Evolutionary conservation across 441 rosid species (phyloP).

Genomic region (Arabidopsis lyrata): DNA sequence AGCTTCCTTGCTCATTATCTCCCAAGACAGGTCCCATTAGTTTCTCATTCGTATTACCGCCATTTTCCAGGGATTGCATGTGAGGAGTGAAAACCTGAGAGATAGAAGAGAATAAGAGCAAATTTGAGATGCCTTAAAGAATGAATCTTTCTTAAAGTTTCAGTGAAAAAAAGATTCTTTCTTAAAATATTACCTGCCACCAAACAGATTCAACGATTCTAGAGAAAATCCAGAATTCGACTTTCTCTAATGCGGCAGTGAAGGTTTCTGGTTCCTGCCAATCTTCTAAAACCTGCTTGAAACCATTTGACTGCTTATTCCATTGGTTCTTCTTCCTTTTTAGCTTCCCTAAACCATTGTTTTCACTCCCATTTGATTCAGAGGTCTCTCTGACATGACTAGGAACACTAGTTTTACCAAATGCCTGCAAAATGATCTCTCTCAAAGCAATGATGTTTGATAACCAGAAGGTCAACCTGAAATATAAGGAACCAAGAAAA

Average conservation of each 20-base stretch:
- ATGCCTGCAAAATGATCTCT: slow-evolving; percentile 71
- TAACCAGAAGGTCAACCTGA: slow-evolving; percentile 90
- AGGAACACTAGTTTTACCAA: slow-evolving; percentile 51
- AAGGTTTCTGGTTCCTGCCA: slow-evolving; percentile 86
- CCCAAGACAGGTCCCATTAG: slow-evolving; percentile 66
- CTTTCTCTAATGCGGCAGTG: slow-evolving; percentile 64
- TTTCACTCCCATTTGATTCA: slow-evolving; percentile 53
- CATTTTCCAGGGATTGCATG: slow-evolving; percentile 66
- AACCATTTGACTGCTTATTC: slow-evolving; percentile 35
- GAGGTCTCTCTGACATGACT: slow-evolving; percentile 43
- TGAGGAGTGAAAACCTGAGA: slow-evolving; percentile 79
- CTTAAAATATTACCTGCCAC: slow-evolving; percentile 80
- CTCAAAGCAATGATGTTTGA: slow-evolving; percentile 78
- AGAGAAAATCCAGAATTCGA: slow-evolving; percentile 85
- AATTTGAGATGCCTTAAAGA: not conserved
- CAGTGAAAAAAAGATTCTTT: not conserved
- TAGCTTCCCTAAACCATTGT: slow-evolving; percentile 55
- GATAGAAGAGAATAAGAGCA: slow-evolving; percentile 1
- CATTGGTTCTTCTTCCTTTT: slow-evolving; percentile 51
- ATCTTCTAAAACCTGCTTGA: slow-evolving; percentile 52
- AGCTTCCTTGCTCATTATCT: slow-evolving; percentile 73
- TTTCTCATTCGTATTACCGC: slow-evolving; percentile 51
- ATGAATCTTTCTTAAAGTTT: not conserved
- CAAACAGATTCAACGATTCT: slow-evolving; percentile 89
- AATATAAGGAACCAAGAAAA: slow-evolving; percentile 37